Evolutionary conservation across 331 rosid genomes (phyloP), one percentile per base, ranked within the genome.

Genomic region (Rhamnella rubrinervis): DNA sequence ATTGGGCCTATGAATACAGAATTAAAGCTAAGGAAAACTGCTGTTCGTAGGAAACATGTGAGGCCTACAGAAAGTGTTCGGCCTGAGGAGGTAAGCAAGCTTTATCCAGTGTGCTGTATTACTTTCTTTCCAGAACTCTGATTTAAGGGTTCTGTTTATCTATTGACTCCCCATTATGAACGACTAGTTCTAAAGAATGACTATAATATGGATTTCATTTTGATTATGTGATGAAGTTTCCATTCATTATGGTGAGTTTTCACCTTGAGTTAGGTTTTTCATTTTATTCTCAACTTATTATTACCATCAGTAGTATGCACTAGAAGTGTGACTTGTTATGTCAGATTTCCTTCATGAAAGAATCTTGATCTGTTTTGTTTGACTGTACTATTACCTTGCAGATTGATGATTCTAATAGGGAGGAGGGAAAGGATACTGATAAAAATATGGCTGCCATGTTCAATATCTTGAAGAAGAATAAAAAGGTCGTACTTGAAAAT

Each of bases 1-100:
- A 81, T 90, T 75, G 98, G 96, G 47, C 97, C 98, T 13, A 88
- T 93, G 97, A 85, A 84, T 62, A 87, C 79, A 37, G 86, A 87
- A 75, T 67, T 85, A 67, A 93, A 87, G 75, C 86, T 55, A 23
- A 83, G 91, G 38, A 93, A 78, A 77, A 37, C 64, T 0, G 64
- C 4, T 39, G 66, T 66, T 39, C 81, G 73, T 6, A 72, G 81
- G 52, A 81, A 56, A 53, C 89, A 87, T 26, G 17, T 62, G 51
- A 79, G 59, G 74, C 87, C 82, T 46, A 23, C 80, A 17, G 81
- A 75, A 57, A 88, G 74, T 66, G 83, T 82, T 35, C 73, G 83
- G 62, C 97, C 98, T 7, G 71, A 85, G 66, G 92, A 88, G 96
- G 98, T 90, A 67, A 50, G 23, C 58, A 28, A 53, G 20, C 21